phyloP scores from a whole-genome alignment of 2,329 filamentous ascomycete species.

The Emmonsiellopsis sp. region DNA sequence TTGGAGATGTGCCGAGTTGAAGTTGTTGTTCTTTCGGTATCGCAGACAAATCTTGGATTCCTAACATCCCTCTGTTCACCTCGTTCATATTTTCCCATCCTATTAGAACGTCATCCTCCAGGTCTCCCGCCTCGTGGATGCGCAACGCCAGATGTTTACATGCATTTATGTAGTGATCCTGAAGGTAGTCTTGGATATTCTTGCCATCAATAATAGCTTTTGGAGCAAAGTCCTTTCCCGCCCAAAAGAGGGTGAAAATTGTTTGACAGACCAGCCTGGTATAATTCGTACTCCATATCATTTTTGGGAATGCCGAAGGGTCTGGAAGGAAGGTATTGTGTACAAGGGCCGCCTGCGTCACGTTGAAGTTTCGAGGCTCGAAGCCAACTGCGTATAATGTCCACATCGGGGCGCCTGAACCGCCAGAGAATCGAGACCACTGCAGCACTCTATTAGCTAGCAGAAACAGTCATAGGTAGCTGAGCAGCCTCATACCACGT shows the following conservation, averaged over 20 bases:
- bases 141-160: slow-evolving; percentile 71
- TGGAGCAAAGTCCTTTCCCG: slow-evolving; percentile 80
- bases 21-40: slow-evolving; percentile 82
- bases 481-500: slow-evolving; percentile 55
- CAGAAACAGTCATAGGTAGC: slow-evolving; percentile 5
- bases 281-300: slow-evolving; percentile 99
- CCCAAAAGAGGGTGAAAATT: slow-evolving; percentile 93
- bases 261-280: slow-evolving; percentile 75
- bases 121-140: slow-evolving; percentile 81
- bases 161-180: slow-evolving; percentile 74
- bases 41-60: slow-evolving; percentile 68
- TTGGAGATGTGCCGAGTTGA: slow-evolving; percentile 87
- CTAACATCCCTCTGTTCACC: slow-evolving; percentile 80
- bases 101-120: slow-evolving; percentile 79
- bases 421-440: slow-evolving; percentile 93
- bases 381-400: slow-evolving; percentile 90
- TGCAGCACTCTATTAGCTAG: slow-evolving; percentile 28
- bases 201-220: slow-evolving; percentile 90
- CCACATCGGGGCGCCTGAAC: slow-evolving; percentile 95
- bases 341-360: slow-evolving; percentile 84
- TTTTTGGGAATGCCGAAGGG: slow-evolving; percentile 82
- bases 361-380: slow-evolving; percentile 74
- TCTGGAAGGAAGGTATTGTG: slow-evolving; percentile 80
- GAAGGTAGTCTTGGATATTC: slow-evolving; percentile 94
- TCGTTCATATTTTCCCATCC: slow-evolving; percentile 98